A percentile compares a stretch with the other conserved stretches of the same genome.
Evolutionary conservation across 495 filamentous ascomycete species (phyloP).

Genomic region (Hypoxylon crocopeplum): DNA sequence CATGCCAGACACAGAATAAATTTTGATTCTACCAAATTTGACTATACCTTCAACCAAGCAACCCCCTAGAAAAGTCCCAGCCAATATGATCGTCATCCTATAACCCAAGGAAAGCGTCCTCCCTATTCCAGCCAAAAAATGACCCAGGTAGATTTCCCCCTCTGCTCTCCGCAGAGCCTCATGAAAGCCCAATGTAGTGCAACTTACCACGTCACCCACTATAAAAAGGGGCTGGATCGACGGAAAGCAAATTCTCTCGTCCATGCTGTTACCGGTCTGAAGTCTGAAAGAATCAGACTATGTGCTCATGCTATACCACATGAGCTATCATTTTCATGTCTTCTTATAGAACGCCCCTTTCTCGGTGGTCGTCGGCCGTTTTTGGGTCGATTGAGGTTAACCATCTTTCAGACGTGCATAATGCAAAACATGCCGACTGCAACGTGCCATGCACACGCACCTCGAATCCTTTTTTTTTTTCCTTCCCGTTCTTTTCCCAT

Average conservation of each 20-base stretch:
- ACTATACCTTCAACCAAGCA: too few species aligned
- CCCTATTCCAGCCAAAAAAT: slow-evolving; percentile 1
- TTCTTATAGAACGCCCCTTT: background rate
- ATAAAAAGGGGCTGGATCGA: slow-evolving; percentile 1
- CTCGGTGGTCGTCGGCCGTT: slow-evolving; percentile 7
- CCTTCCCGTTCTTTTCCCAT: background rate
- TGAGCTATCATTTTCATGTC: slow-evolving; percentile 21
- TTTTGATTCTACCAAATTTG: too few species aligned
- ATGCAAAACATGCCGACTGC: slow-evolving; percentile 18
- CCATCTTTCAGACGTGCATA: slow-evolving; percentile 24
- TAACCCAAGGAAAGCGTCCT: background rate
- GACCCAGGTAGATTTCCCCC: background rate
- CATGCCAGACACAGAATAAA: background rate
- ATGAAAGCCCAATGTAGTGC: background rate
- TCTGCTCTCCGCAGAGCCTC: background rate
- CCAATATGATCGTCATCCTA: too few species aligned
- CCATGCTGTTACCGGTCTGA: background rate
- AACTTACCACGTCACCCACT: background rate
- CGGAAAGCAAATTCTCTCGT: background rate
- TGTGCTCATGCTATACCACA: slow-evolving; percentile 29
- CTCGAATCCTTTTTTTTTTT: slow-evolving; percentile 8
- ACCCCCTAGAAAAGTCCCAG: background rate
- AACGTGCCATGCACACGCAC: slow-evolving; percentile 11
- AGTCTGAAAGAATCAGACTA: slow-evolving; percentile 3
- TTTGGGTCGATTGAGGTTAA: background rate